These are phyloP conservation scores for Solanum pennellii DNA, from an alignment of 257 asterid species.

Conservation along the genomic window DNA sequence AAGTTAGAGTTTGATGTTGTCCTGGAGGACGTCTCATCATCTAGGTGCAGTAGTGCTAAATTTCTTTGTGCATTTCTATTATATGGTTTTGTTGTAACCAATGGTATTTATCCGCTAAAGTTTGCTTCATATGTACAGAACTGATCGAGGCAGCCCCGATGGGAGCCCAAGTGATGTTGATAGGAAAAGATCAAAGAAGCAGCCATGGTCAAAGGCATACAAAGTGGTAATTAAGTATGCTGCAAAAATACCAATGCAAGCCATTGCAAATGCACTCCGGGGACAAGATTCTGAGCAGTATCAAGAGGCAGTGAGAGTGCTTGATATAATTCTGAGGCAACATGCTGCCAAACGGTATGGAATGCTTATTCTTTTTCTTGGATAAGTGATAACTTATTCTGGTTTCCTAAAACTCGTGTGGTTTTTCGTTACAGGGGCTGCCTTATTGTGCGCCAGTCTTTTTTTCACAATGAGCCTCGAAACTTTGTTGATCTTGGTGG, in stretches of 20 bases:
- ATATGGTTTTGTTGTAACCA: neutral
- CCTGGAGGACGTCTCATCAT: slow-evolving; percentile 29
- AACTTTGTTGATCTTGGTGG: slow-evolving; percentile 45
- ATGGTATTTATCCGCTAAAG: neutral
- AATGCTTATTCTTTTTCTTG: neutral
- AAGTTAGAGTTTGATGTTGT: slow-evolving; percentile 49
- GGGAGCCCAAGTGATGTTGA: slow-evolving; percentile 31
- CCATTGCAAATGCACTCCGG: slow-evolving; percentile 37
- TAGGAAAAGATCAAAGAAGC: slow-evolving; percentile 34
- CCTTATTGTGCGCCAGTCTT: slow-evolving; percentile 59
- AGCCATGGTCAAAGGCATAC: slow-evolving; percentile 33
- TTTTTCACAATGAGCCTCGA: slow-evolving; percentile 44
- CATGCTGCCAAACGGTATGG: slow-evolving; percentile 49
- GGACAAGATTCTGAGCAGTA: slow-evolving; percentile 58
- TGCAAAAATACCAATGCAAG: slow-evolving; percentile 44
- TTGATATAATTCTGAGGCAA: slow-evolving; percentile 52
- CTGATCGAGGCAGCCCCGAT: slow-evolving; percentile 22
- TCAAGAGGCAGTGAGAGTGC: slow-evolving; percentile 71
- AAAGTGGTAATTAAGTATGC: slow-evolving; percentile 54
- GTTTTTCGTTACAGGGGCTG: slow-evolving; percentile 42
- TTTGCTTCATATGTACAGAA: slow-evolving; percentile 15
- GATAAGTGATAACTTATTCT: neutral
- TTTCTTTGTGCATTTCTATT: neutral
- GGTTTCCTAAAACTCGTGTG: neutral
- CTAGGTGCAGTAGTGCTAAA: slow-evolving; percentile 14